Conservation (phyloP, 306 rosid species). For the Rosa multiflora region DNA sequence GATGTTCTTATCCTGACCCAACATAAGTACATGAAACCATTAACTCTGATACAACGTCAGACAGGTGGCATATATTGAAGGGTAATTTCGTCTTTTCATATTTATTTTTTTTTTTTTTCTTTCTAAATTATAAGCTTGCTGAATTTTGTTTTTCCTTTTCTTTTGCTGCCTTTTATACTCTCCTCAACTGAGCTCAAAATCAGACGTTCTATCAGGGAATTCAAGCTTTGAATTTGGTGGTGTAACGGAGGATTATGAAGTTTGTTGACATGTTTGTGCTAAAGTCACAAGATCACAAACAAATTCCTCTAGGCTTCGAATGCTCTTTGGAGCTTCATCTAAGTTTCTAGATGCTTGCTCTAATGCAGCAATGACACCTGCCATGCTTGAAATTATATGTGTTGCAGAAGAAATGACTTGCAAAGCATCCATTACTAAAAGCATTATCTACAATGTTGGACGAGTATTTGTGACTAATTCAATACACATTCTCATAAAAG, state of each 20-base stretch:
- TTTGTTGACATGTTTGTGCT: conserved; percentile 32
- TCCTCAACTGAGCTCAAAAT: too few species aligned
- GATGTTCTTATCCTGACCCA: too few species aligned
- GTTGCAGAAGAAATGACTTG: conserved; percentile 24
- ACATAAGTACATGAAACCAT: too few species aligned
- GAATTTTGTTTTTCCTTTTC: too few species aligned
- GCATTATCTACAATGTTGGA: background rate
- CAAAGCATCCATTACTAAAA: conserved; percentile 24
- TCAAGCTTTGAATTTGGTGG: conserved; percentile 31
- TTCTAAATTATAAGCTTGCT: too few species aligned
- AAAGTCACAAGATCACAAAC: conserved; percentile 25
- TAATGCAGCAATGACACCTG: conserved; percentile 25
- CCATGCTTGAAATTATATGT: conserved; percentile 31
- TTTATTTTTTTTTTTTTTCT: too few species aligned
- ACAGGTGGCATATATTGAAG: too few species aligned
- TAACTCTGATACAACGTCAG: too few species aligned
- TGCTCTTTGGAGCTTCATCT: conserved; percentile 33
- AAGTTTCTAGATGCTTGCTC: conserved; percentile 34
- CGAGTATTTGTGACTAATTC: background rate
- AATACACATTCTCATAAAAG: background rate
- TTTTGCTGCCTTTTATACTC: too few species aligned
- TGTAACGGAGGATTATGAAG: conserved; percentile 23
- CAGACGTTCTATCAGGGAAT: conserved; percentile 22
- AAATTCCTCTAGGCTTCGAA: conserved; percentile 33
- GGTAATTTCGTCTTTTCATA: too few species aligned